These are phyloP conservation scores for Daldinia bambusicola DNA, from an alignment of 495 filamentous ascomycete genomes.

Conservation along the genomic window DNA sequence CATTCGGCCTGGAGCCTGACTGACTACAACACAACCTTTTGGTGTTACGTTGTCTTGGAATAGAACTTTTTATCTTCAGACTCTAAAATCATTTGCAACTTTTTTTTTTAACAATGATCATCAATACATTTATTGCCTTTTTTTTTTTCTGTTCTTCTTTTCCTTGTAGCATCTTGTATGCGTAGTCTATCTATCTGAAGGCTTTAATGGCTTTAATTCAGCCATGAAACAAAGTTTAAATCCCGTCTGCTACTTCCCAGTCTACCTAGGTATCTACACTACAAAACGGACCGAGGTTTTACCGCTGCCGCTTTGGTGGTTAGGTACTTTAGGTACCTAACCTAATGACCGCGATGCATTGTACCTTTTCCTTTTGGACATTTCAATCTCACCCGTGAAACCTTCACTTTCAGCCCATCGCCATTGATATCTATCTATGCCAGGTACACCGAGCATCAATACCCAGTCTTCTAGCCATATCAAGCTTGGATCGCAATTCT, in stretches of 20 bases:
- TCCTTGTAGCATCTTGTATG: neutral
- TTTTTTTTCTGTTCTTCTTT: neutral
- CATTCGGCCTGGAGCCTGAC: neutral
- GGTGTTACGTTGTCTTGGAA: neutral
- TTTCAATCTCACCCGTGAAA: constrained; percentile 48
- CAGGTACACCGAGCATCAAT: constrained; percentile 28
- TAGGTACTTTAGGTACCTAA: constrained; percentile 7
- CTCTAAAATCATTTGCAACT: neutral
- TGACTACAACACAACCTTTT: constrained; percentile 5
- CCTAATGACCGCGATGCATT: constrained; percentile 12
- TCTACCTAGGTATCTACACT: neutral
- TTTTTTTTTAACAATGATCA: constrained; percentile 4
- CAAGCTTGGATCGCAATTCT: constrained; percentile 4
- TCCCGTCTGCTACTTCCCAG: neutral
- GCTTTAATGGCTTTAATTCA: neutral
- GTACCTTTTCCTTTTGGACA: constrained; percentile 37
- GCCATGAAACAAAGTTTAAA: neutral
- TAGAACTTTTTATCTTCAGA: neutral
- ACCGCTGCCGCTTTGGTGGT: constrained; percentile 27
- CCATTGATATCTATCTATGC: constrained; percentile 25
- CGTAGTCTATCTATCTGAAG: neutral
- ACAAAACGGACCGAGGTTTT: constrained; percentile 40
- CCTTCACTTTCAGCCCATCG: constrained; percentile 48
- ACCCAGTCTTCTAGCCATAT: neutral
- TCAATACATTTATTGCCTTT: neutral